These are phyloP conservation scores for Lipomyces kockii DNA, from an alignment of 805 yeast species.

Conservation along the genomic window DNA sequence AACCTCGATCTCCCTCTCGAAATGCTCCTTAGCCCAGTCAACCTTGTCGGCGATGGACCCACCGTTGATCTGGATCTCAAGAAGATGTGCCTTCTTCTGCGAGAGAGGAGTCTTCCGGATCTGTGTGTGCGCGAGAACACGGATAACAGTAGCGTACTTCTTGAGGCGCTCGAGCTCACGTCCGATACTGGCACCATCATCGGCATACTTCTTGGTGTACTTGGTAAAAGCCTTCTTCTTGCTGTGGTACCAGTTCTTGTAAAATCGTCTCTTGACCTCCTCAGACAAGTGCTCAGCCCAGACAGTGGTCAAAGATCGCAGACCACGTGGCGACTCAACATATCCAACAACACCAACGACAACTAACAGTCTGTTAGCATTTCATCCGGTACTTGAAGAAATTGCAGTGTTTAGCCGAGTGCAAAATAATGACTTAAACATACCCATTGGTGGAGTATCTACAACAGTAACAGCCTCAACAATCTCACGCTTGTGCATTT, in stretches of 20 bases:
- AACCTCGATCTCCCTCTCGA: constrained; percentile 97
- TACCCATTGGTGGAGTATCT: constrained; percentile 90
- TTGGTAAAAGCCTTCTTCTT: constrained; percentile 99
- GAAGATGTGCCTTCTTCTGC: constrained; percentile 99
- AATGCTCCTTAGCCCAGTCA: constrained; percentile 98
- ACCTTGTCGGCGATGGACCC: constrained; percentile 98
- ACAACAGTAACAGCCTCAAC: constrained; percentile 99
- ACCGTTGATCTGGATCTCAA: constrained; percentile 99
- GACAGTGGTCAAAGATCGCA: constrained; percentile 98
- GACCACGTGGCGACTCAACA: constrained; percentile 99
- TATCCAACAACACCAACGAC: constrained; percentile 99
- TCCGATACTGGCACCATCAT: constrained; percentile 74
- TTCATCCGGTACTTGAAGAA: background rate
- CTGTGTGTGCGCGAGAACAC: constrained; percentile 99
- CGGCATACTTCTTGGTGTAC: constrained; percentile 97
- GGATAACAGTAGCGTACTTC: constrained; percentile 97
- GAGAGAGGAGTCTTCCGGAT: constrained; percentile 98
- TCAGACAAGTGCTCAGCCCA: constrained; percentile 99
- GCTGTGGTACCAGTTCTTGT: constrained; percentile 99
- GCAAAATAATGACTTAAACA: background rate
- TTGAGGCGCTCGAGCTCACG: constrained; percentile 97
- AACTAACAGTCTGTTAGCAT: constrained; percentile 50
- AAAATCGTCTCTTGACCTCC: constrained; percentile 99
- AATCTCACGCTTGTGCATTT: constrained; percentile 99
- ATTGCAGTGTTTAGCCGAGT: background rate